A percentile compares a stretch with the other conserved stretches of the same genome.
Conservation (phyloP, 208 protist genomes). For the Leishmania guyanensis region DNA sequence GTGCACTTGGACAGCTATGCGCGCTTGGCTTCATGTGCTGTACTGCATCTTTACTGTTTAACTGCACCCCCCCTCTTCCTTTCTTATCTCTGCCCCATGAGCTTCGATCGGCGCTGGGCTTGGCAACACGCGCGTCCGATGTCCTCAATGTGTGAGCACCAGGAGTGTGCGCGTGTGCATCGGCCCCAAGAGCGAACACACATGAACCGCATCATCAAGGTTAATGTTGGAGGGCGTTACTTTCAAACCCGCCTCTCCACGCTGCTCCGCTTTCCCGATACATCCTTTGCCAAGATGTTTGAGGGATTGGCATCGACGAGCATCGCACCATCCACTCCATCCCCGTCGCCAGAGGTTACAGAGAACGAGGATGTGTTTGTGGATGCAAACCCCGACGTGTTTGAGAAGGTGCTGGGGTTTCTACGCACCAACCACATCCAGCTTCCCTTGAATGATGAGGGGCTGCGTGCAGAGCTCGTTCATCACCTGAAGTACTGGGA, state of each 20-base stretch:
- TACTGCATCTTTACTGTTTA: not conserved
- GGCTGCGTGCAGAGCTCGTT: conserved; percentile 70
- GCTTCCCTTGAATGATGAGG: conserved; percentile 67
- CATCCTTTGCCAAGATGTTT: conserved; percentile 70
- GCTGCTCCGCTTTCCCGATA: conserved; percentile 67
- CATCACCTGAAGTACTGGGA: conserved; percentile 68
- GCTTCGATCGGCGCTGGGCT: not conserved
- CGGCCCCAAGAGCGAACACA: too few relatives aligned
- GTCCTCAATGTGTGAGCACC: not conserved
- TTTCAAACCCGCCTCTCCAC: conserved; percentile 78
- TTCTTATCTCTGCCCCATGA: not conserved
- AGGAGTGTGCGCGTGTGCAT: not conserved
- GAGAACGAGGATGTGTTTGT: conserved; percentile 63
- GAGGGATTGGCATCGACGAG: conserved; percentile 5
- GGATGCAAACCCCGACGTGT: conserved; percentile 79
- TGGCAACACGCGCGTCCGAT: not conserved
- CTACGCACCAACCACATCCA: conserved; percentile 61
- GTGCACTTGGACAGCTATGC: not conserved
- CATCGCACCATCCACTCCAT: not conserved
- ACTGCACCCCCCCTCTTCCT: not conserved
- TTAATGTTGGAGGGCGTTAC: conserved; percentile 71
- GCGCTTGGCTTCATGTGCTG: not conserved
- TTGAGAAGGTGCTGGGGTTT: conserved; percentile 76
- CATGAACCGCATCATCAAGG: conserved; percentile 44
- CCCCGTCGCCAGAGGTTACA: not conserved